These are phyloP conservation scores for Plasmodium berghei DNA, from an alignment of 169 alveolate species.

Conservation along the genomic window DNA sequence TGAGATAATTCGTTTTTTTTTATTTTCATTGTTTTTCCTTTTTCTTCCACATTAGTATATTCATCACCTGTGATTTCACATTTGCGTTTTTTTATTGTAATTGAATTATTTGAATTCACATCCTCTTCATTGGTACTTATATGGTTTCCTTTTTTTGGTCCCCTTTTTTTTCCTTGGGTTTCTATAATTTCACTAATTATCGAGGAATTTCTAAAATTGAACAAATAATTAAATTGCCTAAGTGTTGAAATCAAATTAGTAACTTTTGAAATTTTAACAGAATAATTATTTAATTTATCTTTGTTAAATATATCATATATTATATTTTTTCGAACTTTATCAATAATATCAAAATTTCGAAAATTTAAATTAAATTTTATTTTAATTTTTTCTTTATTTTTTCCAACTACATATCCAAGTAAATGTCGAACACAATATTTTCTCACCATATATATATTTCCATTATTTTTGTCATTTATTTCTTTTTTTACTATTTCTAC, in stretches of 20 bases:
- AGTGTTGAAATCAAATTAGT: slow-evolving; percentile 31
- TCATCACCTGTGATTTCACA: not conserved
- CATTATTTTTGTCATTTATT: slow-evolving; percentile 20
- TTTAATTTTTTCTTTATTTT: slow-evolving; percentile 55
- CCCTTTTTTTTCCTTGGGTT: not conserved
- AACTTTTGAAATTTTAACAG: slow-evolving; percentile 35
- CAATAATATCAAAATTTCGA: slow-evolving; percentile 61
- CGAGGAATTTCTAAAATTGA: slow-evolving; percentile 49
- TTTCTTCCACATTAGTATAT: not conserved
- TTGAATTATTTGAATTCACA: not conserved
- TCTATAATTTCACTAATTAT: slow-evolving; percentile 36
- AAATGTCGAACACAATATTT: slow-evolving; percentile 75
- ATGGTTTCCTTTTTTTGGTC: not conserved
- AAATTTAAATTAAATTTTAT: slow-evolving; percentile 42
- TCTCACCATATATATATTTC: slow-evolving; percentile 63
- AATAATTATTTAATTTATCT: slow-evolving; percentile 6
- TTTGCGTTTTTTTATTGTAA: not conserved
- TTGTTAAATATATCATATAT: slow-evolving; percentile 55
- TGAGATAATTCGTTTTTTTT: not conserved
- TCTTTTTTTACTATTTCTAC: not conserved
- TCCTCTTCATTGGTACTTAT: not conserved
- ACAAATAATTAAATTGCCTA: slow-evolving; percentile 39
- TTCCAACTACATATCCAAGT: slow-evolving; percentile 45
- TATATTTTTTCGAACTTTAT: slow-evolving; percentile 39
- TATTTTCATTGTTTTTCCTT: not conserved